These are phyloP conservation scores for Mycena galericulata DNA, from an alignment of 768 basidiomycete genomes.

Conservation along the genomic window DNA sequence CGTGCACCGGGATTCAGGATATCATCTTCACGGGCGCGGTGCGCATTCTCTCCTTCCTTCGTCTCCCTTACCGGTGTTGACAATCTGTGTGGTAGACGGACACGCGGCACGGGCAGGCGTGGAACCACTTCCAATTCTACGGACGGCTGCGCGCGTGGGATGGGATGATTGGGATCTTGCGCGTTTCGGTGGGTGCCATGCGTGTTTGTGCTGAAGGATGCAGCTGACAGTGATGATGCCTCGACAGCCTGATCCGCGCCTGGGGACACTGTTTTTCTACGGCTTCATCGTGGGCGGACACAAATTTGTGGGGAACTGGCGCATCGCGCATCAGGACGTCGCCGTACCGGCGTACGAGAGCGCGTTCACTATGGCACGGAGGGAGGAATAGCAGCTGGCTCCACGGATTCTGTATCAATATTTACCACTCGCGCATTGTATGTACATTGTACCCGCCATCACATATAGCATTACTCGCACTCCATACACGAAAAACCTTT, in stretches of 20 bases:
- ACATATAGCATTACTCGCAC: too few species aligned
- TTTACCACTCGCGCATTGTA: too few species aligned
- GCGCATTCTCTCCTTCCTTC: conserved; percentile 27
- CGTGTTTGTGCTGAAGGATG: background rate
- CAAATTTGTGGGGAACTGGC: conserved; percentile 82
- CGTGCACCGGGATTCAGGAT: conserved; percentile 69
- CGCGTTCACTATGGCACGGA: conserved; percentile 70
- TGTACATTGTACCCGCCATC: too few species aligned
- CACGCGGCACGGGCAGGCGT: conserved; percentile 57
- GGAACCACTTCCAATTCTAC: conserved; percentile 60
- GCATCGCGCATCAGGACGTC: conserved; percentile 59
- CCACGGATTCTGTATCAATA: background rate
- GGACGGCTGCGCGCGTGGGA: conserved; percentile 72
- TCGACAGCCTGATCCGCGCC: conserved; percentile 32
- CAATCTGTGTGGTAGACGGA: conserved; percentile 56
- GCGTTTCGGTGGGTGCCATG: conserved; percentile 53
- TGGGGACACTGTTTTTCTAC: conserved; percentile 65
- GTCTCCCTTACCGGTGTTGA: conserved; percentile 5
- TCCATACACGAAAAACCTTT: too few species aligned
- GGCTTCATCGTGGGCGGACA: conserved; percentile 76
- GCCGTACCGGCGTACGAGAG: conserved; percentile 69
- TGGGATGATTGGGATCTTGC: conserved; percentile 65
- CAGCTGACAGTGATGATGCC: background rate
- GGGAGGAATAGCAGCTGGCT: conserved; percentile 43
- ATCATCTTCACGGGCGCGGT: conserved; percentile 73